Evolutionary conservation across 140 eudicot species (phyloP), one percentile per base, ranked within the genome.

Genomic region (Bidens hawaiensis): DNA sequence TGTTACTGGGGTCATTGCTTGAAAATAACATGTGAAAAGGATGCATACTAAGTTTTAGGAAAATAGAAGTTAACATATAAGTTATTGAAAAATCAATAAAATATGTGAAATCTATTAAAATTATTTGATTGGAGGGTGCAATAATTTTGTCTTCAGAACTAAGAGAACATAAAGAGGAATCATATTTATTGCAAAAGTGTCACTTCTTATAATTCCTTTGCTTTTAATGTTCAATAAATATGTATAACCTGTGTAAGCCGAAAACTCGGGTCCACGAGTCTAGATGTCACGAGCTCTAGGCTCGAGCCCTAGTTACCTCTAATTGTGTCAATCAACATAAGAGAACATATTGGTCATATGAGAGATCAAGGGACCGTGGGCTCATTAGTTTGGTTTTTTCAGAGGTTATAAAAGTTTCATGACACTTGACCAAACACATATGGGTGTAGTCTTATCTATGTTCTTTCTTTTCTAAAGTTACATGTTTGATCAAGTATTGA

Each of bases 201-300:
- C 52, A 57, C 63, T 46, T 68, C 78, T 47, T 48, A 57, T 36
- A 27, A 55, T 48, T 12, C 21, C 10, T 46, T 65, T 25, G 67
- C 68, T 66, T 65, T 73, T 42, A 47, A 46, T 34, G 73, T 56
- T n/a, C 55, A 73, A 72, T 72, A 24, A 64, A 64, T 64, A 43
- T 1, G 60, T 28, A 71, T 63, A 62, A 62, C 58, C 42, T 64
- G 42, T 52, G 60, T 72, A 54, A 45, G 13, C 2, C 67, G 12
- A 21, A 28, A 57, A 36, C 24, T 6, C 17, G 5, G 27, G 60
- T 36, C 26, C 21, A 48, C 55, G 4, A 64, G 16, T 41, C 27
- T 31, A 31, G 45, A 22, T n/a, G 24, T 19, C 34, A 41, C 15
- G 26, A 60, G 36, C 22, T 21, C 11, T 60, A 38, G 50, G 15